Conservation (phyloP, 345 rosid genomes). For the Acer campestre region DNA sequence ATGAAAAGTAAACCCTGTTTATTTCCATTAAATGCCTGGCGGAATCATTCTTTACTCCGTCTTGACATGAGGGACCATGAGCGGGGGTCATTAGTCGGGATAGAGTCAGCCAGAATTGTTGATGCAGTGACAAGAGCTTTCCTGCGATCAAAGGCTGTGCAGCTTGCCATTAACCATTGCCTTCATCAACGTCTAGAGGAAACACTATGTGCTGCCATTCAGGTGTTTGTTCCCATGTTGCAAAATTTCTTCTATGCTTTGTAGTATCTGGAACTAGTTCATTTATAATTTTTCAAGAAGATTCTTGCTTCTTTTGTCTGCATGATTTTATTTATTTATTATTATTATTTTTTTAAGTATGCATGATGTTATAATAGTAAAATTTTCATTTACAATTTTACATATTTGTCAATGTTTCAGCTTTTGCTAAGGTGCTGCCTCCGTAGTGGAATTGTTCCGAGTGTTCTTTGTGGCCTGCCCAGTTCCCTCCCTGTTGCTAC, state of each 20-base stretch:
- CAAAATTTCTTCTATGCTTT: constrained; percentile 1
- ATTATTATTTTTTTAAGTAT: neutral
- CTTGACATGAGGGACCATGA: constrained; percentile 66
- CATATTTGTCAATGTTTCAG: constrained; percentile 50
- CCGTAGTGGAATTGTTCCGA: constrained; percentile 68
- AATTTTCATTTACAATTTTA: constrained; percentile 8
- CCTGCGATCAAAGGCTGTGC: constrained; percentile 81
- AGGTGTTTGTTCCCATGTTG: constrained; percentile 49
- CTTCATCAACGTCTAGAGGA: constrained; percentile 80
- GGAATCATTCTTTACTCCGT: constrained; percentile 49
- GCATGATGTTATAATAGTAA: neutral
- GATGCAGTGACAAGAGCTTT: constrained; percentile 74
- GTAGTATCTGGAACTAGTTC: constrained; percentile 14
- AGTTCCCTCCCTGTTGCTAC: constrained; percentile 82
- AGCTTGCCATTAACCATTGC: constrained; percentile 71
- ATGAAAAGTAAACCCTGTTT: constrained; percentile 44
- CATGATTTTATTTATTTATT: no score
- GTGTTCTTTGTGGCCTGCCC: constrained; percentile 89
- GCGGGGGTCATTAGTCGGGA: constrained; percentile 50
- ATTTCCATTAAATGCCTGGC: constrained; percentile 72
- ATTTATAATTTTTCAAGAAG: constrained; percentile 1
- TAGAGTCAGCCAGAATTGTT: constrained; percentile 62
- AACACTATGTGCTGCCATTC: constrained; percentile 62
- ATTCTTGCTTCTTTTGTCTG: constrained; percentile 9
- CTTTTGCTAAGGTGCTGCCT: constrained; percentile 89